Conservation (phyloP, 139 green algal species). For the Marvania coccoides region DNA sequence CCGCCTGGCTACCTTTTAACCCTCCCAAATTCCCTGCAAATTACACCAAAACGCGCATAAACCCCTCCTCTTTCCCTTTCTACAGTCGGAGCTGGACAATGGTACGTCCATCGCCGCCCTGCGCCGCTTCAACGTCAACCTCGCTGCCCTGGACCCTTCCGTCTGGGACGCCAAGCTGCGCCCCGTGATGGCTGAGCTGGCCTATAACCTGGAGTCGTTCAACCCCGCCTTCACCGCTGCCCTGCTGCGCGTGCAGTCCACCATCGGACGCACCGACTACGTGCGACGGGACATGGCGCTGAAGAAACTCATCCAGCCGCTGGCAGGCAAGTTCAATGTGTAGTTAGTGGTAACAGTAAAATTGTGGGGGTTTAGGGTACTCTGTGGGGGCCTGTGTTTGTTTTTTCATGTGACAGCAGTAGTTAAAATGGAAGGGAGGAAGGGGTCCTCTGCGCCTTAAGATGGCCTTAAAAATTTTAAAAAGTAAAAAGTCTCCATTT, state of each 20-base stretch:
- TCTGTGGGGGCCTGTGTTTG: no score
- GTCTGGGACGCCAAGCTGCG: slow-evolving; percentile 65
- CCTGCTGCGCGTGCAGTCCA: slow-evolving; percentile 69
- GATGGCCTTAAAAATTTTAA: no score
- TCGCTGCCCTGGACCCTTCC: slow-evolving; percentile 49
- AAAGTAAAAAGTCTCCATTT: no score
- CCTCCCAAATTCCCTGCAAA: neutral
- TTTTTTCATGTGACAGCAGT: no score
- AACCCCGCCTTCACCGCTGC: slow-evolving; percentile 88
- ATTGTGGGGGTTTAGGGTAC: no score
- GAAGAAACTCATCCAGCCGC: slow-evolving; percentile 84
- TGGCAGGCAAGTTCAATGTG: no score
- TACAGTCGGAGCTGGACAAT: slow-evolving; percentile 68
- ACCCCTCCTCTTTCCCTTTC: neutral
- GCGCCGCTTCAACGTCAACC: slow-evolving; percentile 69
- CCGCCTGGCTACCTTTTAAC: neutral
- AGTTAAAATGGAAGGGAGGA: no score
- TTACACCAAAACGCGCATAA: neutral
- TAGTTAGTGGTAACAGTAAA: no score
- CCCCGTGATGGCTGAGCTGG: slow-evolving; percentile 83
- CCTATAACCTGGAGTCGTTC: slow-evolving; percentile 92
- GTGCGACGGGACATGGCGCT: slow-evolving; percentile 71
- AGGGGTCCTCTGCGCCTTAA: no score
- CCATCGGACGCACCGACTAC: slow-evolving; percentile 74
- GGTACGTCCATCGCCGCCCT: slow-evolving; percentile 59